A percentile compares a stretch with the other conserved stretches of the same genome.
Conservation (phyloP, 495 filamentous ascomycete genomes). For the Darksidea phi region DNA sequence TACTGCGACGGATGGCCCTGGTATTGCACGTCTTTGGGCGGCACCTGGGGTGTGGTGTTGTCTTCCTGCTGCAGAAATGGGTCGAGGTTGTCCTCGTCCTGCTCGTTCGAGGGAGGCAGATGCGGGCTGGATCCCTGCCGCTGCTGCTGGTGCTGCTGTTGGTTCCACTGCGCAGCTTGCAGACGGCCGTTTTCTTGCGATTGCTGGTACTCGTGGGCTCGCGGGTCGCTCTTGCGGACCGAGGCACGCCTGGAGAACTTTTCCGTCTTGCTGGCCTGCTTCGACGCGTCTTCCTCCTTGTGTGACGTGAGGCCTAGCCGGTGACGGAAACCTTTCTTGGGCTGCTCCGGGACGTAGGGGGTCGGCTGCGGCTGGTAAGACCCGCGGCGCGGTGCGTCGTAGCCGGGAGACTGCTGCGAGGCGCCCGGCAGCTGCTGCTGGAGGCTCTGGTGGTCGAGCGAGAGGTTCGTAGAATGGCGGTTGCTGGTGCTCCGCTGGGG, state of each 20-base stretch:
- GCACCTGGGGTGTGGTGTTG: constrained; percentile 23
- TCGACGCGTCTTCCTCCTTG: constrained; percentile 21
- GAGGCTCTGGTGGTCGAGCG: constrained; percentile 19
- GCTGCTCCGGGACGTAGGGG: constrained; percentile 14
- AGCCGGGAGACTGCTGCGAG: constrained; percentile 15
- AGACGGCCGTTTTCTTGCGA: constrained; percentile 17
- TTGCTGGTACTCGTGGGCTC: constrained; percentile 9
- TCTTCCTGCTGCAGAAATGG: constrained; percentile 37
- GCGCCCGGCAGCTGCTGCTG: constrained; percentile 1
- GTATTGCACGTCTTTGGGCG: constrained; percentile 32
- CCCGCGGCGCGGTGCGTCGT: constrained; percentile 25
- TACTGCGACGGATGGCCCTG: constrained; percentile 27
- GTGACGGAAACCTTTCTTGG: constrained; percentile 26
- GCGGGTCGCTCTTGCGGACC: constrained; percentile 27
- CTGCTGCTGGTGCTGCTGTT: constrained; percentile 26
- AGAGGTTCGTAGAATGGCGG: constrained; percentile 32
- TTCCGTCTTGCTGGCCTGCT: constrained; percentile 21
- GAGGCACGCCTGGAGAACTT: constrained; percentile 29
- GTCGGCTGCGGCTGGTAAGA: constrained; percentile 30
- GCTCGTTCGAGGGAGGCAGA: constrained; percentile 33
- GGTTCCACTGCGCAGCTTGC: too few relatives aligned
- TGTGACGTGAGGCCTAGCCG: constrained; percentile 17
- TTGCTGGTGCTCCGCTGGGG: constrained; percentile 30
- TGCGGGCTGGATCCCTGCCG: constrained; percentile 31
- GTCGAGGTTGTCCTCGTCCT: constrained; percentile 37